phyloP scores from a whole-genome alignment of 192 early-diverging fungal genomes.

The Oehlia diaphana region DNA sequence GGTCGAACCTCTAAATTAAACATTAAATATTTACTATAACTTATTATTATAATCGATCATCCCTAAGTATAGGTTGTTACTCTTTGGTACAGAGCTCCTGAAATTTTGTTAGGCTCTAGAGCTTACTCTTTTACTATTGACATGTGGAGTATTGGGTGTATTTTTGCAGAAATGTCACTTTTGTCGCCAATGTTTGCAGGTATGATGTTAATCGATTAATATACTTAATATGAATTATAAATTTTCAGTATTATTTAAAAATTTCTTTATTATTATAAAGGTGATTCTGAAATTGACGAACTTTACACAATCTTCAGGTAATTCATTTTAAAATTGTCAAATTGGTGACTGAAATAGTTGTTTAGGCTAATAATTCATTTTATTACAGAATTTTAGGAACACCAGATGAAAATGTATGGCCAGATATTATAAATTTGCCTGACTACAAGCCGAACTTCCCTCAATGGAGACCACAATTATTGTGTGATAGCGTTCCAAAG shows the following conservation, averaged over 20 bases:
- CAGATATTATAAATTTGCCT: slow-evolving; percentile 47
- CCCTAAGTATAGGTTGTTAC: slow-evolving; percentile 68
- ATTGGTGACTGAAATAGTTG: slow-evolving; percentile 63
- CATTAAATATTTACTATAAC: too few species aligned
- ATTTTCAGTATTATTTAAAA: background rate
- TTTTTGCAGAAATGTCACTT: slow-evolving; percentile 92
- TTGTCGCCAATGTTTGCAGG: slow-evolving; percentile 85
- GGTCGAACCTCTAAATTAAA: too few species aligned
- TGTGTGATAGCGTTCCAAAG: slow-evolving; percentile 65
- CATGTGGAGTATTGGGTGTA: slow-evolving; percentile 97
- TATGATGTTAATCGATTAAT: slow-evolving; percentile 13
- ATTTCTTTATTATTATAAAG: slow-evolving; percentile 27
- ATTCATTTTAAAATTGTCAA: slow-evolving; percentile 66
- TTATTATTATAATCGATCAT: too few species aligned
- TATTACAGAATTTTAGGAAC: slow-evolving; percentile 60
- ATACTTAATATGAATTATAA: background rate
- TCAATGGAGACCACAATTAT: slow-evolving; percentile 55
- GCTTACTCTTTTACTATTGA: slow-evolving; percentile 93
- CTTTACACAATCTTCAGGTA: slow-evolving; percentile 82
- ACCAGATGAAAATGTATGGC: slow-evolving; percentile 68
- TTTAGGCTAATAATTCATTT: background rate
- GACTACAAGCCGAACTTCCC: slow-evolving; percentile 56
- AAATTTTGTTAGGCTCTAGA: slow-evolving; percentile 88
- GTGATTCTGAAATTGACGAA: slow-evolving; percentile 89
- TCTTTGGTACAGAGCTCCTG: slow-evolving; percentile 93